Percentiles rank a stretch among this genome's conserved stretches.
These are phyloP conservation scores for Tulasnella sp. DNA, from an alignment of 768 basidiomycete species.

Conservation along the genomic window DNA sequence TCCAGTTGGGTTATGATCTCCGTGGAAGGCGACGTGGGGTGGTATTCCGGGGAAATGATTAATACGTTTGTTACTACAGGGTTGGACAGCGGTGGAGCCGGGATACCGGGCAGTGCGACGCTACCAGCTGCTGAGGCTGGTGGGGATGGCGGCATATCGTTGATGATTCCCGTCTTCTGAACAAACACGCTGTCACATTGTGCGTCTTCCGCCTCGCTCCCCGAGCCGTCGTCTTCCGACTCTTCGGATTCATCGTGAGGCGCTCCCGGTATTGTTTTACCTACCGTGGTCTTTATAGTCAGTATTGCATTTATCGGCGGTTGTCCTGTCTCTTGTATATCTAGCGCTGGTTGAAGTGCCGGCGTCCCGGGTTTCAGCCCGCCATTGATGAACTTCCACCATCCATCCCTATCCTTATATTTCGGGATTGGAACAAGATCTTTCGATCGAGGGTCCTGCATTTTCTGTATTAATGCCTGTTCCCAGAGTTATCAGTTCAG, in stretches of 20 bases:
- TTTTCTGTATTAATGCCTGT: neutral
- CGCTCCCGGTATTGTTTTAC: neutral
- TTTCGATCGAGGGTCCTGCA: neutral
- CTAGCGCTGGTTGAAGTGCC: neutral
- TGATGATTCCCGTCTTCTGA: slow-evolving; percentile 12
- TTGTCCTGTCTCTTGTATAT: neutral
- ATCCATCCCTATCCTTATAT: slow-evolving; percentile 17
- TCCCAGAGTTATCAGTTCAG: too few relatives aligned
- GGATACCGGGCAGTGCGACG: neutral
- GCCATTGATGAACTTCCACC: slow-evolving; percentile 18
- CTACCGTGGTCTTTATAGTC: neutral
- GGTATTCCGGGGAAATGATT: neutral
- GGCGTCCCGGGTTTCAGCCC: slow-evolving; percentile 2
- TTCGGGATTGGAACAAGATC: neutral
- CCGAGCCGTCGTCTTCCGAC: slow-evolving; percentile 5
- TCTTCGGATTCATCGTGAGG: neutral
- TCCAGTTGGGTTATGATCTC: slow-evolving; percentile 5
- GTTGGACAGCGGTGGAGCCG: neutral
- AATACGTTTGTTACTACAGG: neutral
- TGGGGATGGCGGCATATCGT: neutral
- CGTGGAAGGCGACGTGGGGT: slow-evolving; percentile 2
- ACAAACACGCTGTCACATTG: neutral
- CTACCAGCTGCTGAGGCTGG: neutral
- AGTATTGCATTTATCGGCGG: neutral
- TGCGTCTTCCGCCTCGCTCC: neutral